Conservation (phyloP, 176 grass and related monocot genomes). For the Secale cereale region DNA sequence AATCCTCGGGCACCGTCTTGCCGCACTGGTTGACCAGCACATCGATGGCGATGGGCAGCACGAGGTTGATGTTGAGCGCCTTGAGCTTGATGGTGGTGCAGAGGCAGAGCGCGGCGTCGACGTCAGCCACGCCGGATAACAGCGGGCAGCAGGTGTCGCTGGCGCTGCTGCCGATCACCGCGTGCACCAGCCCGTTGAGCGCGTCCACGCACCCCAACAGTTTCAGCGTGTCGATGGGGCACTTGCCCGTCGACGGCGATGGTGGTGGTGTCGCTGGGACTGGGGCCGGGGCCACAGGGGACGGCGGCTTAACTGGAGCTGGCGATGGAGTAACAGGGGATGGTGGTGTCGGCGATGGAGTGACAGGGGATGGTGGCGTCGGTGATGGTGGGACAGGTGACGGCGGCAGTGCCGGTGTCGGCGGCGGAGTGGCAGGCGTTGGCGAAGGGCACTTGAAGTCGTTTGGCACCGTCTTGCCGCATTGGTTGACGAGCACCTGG, state of each 20-base stretch:
- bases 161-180: slow-evolving; percentile 28
- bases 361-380: too few species aligned
- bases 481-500: slow-evolving; percentile 66
- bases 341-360: too few species aligned
- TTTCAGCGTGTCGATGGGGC: slow-evolving; percentile 72
- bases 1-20: slow-evolving; percentile 57
- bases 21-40: slow-evolving; percentile 72
- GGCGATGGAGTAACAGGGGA: too few species aligned
- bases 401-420: too few species aligned
- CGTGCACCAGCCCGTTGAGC: slow-evolving; percentile 54
- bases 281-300: neutral
- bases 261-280: neutral
- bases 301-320: neutral
- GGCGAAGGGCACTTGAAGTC: slow-evolving; percentile 53
- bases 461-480: slow-evolving; percentile 55
- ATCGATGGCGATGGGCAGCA: slow-evolving; percentile 63
- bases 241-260: slow-evolving; percentile 30
- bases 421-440: too few species aligned
- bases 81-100: slow-evolving; percentile 74
- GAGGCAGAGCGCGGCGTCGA: slow-evolving; percentile 80
- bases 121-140: slow-evolving; percentile 51
- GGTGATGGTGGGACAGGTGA: too few species aligned
- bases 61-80: slow-evolving; percentile 41
- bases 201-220: slow-evolving; percentile 64
- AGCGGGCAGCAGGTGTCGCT: slow-evolving; percentile 57